A percentile compares a stretch with the other conserved stretches of the same genome.
Conservation (phyloP, 2,329 filamentous ascomycete species). For the Mycosphaerella sp. region DNA sequence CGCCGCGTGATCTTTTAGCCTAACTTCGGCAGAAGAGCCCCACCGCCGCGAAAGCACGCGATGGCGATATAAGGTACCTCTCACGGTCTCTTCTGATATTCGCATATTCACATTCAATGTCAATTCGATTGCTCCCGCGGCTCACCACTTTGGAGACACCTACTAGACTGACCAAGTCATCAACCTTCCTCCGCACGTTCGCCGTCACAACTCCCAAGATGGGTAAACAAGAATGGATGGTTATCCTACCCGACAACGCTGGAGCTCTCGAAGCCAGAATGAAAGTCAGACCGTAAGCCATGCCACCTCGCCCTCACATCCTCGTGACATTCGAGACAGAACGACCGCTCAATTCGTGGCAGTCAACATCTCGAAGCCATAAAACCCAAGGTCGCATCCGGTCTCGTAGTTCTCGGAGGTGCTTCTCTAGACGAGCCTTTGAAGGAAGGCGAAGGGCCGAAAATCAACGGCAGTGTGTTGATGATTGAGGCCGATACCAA, state of each 20-base stretch:
- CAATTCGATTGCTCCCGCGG: not conserved
- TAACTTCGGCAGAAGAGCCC: not conserved
- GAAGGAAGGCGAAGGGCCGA: slow-evolving; percentile 56
- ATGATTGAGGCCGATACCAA: slow-evolving; percentile 60
- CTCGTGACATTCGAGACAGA: not conserved
- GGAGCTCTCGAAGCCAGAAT: slow-evolving; percentile 41
- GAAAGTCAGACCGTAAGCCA: slow-evolving; percentile 36
- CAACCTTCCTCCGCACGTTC: slow-evolving; percentile 14
- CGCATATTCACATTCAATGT: too few relatives aligned
- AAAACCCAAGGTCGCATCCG: slow-evolving; percentile 48
- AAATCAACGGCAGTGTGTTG: slow-evolving; percentile 69
- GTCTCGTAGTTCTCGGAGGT: slow-evolving; percentile 60
- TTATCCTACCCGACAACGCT: slow-evolving; percentile 42
- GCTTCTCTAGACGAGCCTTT: slow-evolving; percentile 61
- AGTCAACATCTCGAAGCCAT: slow-evolving; percentile 54
- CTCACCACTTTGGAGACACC: not conserved
- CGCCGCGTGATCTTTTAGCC: not conserved
- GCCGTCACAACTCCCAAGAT: slow-evolving; percentile 26
- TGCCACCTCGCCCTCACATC: not conserved
- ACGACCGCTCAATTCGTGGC: not conserved
- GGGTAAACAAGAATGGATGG: slow-evolving; percentile 46
- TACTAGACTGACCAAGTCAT: not conserved
- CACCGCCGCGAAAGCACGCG: not conserved
- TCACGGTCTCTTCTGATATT: too few relatives aligned
- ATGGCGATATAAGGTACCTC: not conserved